phyloP scores from a whole-genome alignment of 2,329 filamentous ascomycete genomes.

The Bisporella sp. region DNA sequence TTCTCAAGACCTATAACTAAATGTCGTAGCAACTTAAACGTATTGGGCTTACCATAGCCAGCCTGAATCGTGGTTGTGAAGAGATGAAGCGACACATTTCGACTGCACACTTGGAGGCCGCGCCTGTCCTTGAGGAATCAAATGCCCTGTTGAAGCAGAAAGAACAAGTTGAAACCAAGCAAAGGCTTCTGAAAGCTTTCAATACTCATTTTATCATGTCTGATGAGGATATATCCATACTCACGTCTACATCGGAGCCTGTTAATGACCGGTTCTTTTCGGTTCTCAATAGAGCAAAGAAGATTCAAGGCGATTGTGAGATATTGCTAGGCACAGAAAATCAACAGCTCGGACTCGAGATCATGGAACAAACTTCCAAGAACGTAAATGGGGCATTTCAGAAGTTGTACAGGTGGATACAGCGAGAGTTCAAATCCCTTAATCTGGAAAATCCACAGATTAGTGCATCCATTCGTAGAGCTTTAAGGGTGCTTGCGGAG shows the following conservation, averaged over 20 bases:
- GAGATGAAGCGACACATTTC: slow-evolving; percentile 74
- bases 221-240: slow-evolving; percentile 66
- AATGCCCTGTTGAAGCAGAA: slow-evolving; percentile 65
- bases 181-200: slow-evolving; percentile 71
- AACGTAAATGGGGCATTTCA: slow-evolving; percentile 86
- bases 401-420: slow-evolving; percentile 92
- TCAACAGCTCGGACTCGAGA: slow-evolving; percentile 78
- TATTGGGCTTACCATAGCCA: slow-evolving; percentile 72
- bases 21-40: slow-evolving; percentile 68
- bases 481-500: slow-evolving; percentile 81
- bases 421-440: slow-evolving; percentile 84
- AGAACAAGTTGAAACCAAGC: slow-evolving; percentile 69
- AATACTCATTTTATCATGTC: slow-evolving; percentile 77
- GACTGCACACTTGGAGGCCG: slow-evolving; percentile 68
- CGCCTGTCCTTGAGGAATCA: slow-evolving; percentile 70
- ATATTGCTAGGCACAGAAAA: slow-evolving; percentile 84
- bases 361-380: slow-evolving; percentile 86
- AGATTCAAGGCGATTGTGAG: slow-evolving; percentile 82
- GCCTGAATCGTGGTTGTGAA: slow-evolving; percentile 71
- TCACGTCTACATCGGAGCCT: slow-evolving; percentile 74
- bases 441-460: slow-evolving; percentile 95
- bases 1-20: not conserved
- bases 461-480: slow-evolving; percentile 73
- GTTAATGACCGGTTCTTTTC: slow-evolving; percentile 82
- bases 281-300: slow-evolving; percentile 71